Conservation (phyloP, 1,284 basidiomycete species). For the Sanguinoderma infundibulare region DNA sequence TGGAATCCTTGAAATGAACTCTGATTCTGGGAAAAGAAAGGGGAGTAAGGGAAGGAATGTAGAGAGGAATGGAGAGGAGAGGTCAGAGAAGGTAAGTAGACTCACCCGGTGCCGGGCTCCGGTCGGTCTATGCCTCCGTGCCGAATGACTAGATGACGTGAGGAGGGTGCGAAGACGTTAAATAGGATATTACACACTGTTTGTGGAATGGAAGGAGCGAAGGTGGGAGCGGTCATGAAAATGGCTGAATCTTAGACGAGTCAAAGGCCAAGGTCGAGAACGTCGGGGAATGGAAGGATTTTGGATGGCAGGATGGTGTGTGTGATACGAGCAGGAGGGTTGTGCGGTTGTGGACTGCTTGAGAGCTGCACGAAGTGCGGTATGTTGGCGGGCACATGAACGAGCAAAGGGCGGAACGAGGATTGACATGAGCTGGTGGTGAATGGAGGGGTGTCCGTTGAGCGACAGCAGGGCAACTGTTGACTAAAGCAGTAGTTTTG, state of each 20-base stretch:
- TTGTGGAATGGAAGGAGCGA: background rate
- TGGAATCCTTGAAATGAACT: slow-evolving; percentile 88
- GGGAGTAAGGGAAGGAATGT: slow-evolving; percentile 8
- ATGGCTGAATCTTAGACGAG: background rate
- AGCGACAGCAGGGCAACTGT: background rate
- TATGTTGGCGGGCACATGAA: background rate
- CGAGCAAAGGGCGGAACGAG: background rate
- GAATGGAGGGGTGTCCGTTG: background rate
- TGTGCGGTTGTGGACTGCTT: background rate
- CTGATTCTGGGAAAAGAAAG: slow-evolving; percentile 65
- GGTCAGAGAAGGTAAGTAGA: slow-evolving; percentile 25
- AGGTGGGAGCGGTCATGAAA: background rate
- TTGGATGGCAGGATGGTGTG: background rate
- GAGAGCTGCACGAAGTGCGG: background rate
- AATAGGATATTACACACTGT: background rate
- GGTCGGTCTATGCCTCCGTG: slow-evolving; percentile 57
- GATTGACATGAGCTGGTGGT: background rate
- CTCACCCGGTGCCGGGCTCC: slow-evolving; percentile 68
- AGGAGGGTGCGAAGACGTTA: background rate
- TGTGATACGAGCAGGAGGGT: background rate
- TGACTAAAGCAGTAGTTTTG: too few relatives aligned
- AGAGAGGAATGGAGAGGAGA: background rate
- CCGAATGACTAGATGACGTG: slow-evolving; percentile 22
- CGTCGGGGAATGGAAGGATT: background rate
- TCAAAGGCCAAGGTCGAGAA: background rate